Base-by-base conservation (phyloP, 768 basidiomycete species). In the Suillus decipiens region DNA sequence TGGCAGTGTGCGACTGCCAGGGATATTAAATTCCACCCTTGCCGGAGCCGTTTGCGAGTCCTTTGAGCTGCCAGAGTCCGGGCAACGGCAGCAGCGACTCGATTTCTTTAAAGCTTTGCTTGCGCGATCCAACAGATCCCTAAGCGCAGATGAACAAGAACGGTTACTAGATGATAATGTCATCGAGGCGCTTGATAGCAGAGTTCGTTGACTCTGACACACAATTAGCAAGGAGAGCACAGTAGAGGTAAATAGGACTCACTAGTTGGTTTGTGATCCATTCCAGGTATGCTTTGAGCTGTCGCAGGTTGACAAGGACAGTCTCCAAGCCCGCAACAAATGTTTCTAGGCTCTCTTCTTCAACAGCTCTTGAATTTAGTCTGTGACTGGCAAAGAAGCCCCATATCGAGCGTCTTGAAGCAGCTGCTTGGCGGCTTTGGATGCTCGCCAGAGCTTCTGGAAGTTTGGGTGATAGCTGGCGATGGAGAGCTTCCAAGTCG, bases 181-280 rank as follows among this genome's bases (percentile, higher is more conserved):
- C 3, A 12, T 41, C 6, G 56, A 31, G 56, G 6, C 17, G 41
- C 28, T 31, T 19, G 39, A 42, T 22, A 31, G 3, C 24, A 57
- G 41, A 41, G 39, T 41, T 31, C 41, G 24, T 57, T 41, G 56
- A 41, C 28, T 57, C 56, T 57, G 17, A 19, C 17, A 12, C 28
- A 0, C 39, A n/a, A 37, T 28, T 75, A 53, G 15, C 66, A 62
- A 47, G 77, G 53, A 9, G 70, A 67, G 22, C 67, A 64, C 24
- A 31, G 17, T 9, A 10, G 6, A 57, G 36, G 6, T 10, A 9
- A 66, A 62, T 19, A 66, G 62, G 14, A 53, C 75, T 56, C 58
- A 69, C 74, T n/a, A 75, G 63, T 11, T 67, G 64, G 5, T 71
- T 68, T 2, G 75, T 66, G 8, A 71, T 72, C 69, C 68, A 71